Base-by-base conservation (phyloP, 2,329 filamentous ascomycete species). In the Sclerotinia glacialis region DNA sequence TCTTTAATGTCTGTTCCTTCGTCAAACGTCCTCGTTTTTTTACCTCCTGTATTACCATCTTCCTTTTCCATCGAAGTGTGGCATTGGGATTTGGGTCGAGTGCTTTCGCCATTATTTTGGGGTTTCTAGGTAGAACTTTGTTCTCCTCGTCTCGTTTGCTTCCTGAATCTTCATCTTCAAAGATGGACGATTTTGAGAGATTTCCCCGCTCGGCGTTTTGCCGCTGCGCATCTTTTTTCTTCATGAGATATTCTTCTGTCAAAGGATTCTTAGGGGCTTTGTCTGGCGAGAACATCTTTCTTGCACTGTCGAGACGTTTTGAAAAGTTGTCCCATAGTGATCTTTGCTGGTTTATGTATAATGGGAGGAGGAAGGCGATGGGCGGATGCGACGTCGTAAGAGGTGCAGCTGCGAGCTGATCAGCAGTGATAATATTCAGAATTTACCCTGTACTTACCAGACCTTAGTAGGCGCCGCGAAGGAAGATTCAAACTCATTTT, bases 11-110 rank as follows among this genome's bases (percentile, higher is more conserved):
- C 73, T 93, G 85, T 61, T 84, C 81, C 69, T 85, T 86, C 23
- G 86, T 84, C 62, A 93, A 78, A 53, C 90, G 83, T 11, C 90
- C 89, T 58, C 89, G 82, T 69, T 85, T 85, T 63, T 83, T 84
- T 59, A 97, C 83, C 77, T 90, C 86, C 71, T 90, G 86, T 65
- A 94, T 89, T 50, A 96, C 86, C 83, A 93, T 92, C 78, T 89
- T 92, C 74, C 91, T 85, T 80, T 96, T 88, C 87, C 91, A 97
- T 67, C 88, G 84, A 64, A 87, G 81, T 67, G 93, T 86, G 67
- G 83, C 83, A 54, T 83, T 79, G 21, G 93, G 93, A 71, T 90
- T 85, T 6, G 95, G 95, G 77, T 97, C 90, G 56, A 92, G 79
- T 37, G 85, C 84, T 66, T 84, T 81, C 66, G 85, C 83, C 81